phyloP scores from a whole-genome alignment of 495 filamentous ascomycete species.

The Ascodesmis nigricans region DNA sequence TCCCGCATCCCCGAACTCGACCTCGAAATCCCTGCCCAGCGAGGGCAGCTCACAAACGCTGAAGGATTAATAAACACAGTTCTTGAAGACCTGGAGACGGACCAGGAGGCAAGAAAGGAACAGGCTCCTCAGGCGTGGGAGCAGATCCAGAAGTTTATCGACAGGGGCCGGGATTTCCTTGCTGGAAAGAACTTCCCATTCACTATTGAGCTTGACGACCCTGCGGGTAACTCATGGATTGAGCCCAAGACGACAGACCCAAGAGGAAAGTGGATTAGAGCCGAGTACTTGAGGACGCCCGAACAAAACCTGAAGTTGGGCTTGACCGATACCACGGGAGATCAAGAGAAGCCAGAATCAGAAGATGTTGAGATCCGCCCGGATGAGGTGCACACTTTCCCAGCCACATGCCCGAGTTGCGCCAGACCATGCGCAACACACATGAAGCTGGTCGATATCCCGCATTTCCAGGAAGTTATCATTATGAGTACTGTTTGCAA shows the following conservation, averaged over 20 bases:
- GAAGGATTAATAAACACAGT: conserved; percentile 67
- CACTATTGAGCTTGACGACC: conserved; percentile 64
- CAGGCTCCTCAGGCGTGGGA: conserved; percentile 50
- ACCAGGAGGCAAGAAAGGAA: conserved; percentile 52
- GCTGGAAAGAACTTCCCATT: conserved; percentile 64
- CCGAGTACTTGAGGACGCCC: conserved; percentile 56
- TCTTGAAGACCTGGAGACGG: conserved; percentile 48
- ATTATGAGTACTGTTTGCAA: conserved; percentile 76
- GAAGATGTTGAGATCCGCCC: conserved; percentile 53
- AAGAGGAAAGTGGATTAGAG: conserved; percentile 59
- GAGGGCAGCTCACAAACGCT: conserved; percentile 73
- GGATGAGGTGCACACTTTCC: conserved; percentile 74
- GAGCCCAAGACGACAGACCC: conserved; percentile 56
- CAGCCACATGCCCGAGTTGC: conserved; percentile 77
- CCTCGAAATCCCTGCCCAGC: conserved; percentile 73
- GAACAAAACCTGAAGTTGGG: conserved; percentile 71
- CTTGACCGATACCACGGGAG: conserved; percentile 25
- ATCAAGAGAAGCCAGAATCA: conserved; percentile 7
- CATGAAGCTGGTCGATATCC: conserved; percentile 92
- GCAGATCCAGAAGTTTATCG: conserved; percentile 51
- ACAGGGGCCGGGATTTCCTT: conserved; percentile 48
- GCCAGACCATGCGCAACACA: conserved; percentile 58
- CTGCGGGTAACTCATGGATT: conserved; percentile 93
- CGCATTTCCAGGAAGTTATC: conserved; percentile 86
- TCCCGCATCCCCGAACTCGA: conserved; percentile 69